These are phyloP conservation scores for Coccomyxa sp. DNA, from an alignment of 139 green algal species.

Conservation along the genomic window DNA sequence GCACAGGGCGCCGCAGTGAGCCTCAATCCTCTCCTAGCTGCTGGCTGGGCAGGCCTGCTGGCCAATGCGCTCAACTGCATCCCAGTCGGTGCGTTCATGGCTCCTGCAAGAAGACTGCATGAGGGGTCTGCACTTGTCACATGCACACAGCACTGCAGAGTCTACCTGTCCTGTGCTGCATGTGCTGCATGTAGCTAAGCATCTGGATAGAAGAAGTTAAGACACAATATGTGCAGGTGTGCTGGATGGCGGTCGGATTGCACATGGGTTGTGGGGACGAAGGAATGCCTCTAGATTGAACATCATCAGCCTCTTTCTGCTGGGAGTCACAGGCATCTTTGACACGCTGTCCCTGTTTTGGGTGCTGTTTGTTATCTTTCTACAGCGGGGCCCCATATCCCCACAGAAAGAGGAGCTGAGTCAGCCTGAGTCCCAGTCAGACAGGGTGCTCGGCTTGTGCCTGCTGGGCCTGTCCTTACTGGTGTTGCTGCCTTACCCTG, in stretches of 20 bases:
- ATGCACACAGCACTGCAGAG: no score
- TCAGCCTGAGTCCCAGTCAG: background rate
- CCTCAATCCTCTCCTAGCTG: constrained; percentile 59
- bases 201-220: no score
- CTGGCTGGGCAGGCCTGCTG: constrained; percentile 71
- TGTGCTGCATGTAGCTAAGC: no score
- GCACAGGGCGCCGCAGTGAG: constrained; percentile 23
- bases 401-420: constrained; percentile 50
- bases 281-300: constrained; percentile 38
- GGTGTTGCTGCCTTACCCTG: constrained; percentile 65
- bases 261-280: constrained; percentile 41
- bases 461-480: constrained; percentile 57
- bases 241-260: constrained; percentile 69
- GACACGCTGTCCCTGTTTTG: constrained; percentile 72
- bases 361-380: constrained; percentile 68
- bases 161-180: no score
- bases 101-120: no score
- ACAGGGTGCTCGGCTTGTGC: constrained; percentile 18
- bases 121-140: no score
- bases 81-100: constrained; percentile 31
- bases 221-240: constrained; percentile 34
- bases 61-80: constrained; percentile 62
- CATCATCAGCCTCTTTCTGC: constrained; percentile 44
- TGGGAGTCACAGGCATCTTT: constrained; percentile 52
- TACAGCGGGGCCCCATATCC: constrained; percentile 67